Evolutionary conservation across 352 stramenopile genomes (phyloP).

Genomic region (Peronospora farinosa): DNA sequence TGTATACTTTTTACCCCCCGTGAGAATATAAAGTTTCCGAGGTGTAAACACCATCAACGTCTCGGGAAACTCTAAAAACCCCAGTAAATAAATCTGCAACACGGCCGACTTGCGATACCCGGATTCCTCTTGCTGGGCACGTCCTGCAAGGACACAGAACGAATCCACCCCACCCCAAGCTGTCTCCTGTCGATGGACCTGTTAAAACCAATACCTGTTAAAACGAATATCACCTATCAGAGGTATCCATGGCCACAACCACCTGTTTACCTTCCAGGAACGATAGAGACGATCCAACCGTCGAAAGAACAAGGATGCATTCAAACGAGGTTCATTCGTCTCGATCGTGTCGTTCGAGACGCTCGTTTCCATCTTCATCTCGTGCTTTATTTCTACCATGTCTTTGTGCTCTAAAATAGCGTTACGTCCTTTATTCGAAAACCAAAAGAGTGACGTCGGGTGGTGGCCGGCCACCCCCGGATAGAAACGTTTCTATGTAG

Average conservation of each 20-base stretch:
- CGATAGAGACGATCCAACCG: constrained; percentile 70
- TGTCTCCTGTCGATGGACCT: constrained; percentile 38
- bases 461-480: too few species aligned
- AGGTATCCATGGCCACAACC: not conserved
- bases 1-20: constrained; percentile 83
- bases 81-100: constrained; percentile 88
- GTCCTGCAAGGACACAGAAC: constrained; percentile 80
- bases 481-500: too few species aligned
- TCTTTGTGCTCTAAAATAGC: not conserved
- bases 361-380: not conserved
- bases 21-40: constrained; percentile 77
- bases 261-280: constrained; percentile 44
- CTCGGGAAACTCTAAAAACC: constrained; percentile 89
- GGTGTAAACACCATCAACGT: constrained; percentile 89
- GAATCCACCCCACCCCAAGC: constrained; percentile 57
- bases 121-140: constrained; percentile 77
- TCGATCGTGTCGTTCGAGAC: too few species aligned
- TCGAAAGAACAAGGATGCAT: constrained; percentile 73
- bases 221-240: not conserved
- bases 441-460: too few species aligned
- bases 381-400: not conserved
- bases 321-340: constrained; percentile 33
- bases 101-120: constrained; percentile 87
- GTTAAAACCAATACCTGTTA: not conserved
- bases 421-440: too few species aligned